phyloP scores from a whole-genome alignment of 345 rosid genomes.

The Carallia pectinifolia region DNA sequence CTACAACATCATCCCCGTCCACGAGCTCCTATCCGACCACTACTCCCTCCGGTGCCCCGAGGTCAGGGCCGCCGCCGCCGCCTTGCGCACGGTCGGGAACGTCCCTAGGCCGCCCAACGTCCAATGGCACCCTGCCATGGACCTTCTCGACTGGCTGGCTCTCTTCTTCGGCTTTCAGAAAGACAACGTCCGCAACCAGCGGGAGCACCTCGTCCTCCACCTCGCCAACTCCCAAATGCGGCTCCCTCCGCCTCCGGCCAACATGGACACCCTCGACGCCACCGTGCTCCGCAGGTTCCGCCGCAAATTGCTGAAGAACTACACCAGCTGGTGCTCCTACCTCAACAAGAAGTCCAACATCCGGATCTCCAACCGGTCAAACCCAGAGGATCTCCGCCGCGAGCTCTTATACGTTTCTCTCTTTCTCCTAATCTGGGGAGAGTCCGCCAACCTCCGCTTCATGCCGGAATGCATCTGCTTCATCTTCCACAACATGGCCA shows the following conservation, averaged over 20 bases:
- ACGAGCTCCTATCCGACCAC: constrained; percentile 89
- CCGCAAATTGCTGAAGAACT: constrained; percentile 61
- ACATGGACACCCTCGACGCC: constrained; percentile 70
- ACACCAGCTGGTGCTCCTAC: constrained; percentile 83
- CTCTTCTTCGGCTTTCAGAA: constrained; percentile 81
- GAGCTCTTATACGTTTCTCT: constrained; percentile 68
- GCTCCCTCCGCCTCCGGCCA: constrained; percentile 81
- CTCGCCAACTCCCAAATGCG: constrained; percentile 99
- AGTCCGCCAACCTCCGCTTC: constrained; percentile 75
- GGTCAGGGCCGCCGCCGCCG: constrained; percentile 88
- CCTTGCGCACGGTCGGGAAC: constrained; percentile 74
- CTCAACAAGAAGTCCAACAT: constrained; percentile 71
- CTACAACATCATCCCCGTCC: constrained; percentile 82
- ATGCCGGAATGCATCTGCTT: constrained; percentile 87
- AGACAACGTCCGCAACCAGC: constrained; percentile 82
- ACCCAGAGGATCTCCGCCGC: constrained; percentile 54
- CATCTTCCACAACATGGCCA: constrained; percentile 86
- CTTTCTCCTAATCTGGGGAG: constrained; percentile 85
- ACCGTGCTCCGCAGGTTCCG: constrained; percentile 70
- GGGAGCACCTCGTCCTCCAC: constrained; percentile 95
- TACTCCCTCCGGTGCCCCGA: constrained; percentile 88
- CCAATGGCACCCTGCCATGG: constrained; percentile 72
- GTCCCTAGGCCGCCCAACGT: constrained; percentile 67
- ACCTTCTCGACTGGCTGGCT: constrained; percentile 85
- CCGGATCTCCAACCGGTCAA: constrained; percentile 61